These are phyloP conservation scores for Aspergillus puulaauensis DNA, from an alignment of 2,329 filamentous ascomycete species.

Conservation along the genomic window DNA sequence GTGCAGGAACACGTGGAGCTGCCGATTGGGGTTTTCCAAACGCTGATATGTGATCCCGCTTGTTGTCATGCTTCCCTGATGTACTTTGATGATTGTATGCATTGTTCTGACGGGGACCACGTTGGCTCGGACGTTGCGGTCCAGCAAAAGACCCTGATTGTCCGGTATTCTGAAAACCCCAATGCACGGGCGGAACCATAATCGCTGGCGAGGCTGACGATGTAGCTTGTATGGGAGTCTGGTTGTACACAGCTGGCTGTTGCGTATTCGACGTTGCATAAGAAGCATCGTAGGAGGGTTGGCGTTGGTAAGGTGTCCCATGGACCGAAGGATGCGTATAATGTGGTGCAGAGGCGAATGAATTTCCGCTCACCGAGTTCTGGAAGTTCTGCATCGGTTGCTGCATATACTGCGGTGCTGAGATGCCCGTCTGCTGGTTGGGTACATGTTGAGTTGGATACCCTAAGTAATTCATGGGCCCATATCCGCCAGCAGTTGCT, in stretches of 20 bases:
- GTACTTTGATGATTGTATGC: constrained; percentile 20
- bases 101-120: constrained; percentile 25
- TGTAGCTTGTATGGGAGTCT: constrained; percentile 22
- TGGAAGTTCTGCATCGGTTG: constrained; percentile 25
- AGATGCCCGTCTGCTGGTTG: constrained; percentile 22
- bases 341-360: constrained; percentile 24
- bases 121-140: constrained; percentile 31
- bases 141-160: constrained; percentile 48
- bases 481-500: constrained; percentile 26
- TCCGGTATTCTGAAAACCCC: constrained; percentile 53
- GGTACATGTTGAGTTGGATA: constrained; percentile 29
- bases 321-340: constrained; percentile 25
- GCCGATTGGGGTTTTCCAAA: constrained; percentile 35
- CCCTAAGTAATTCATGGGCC: constrained; percentile 29
- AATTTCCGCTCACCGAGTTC: constrained; percentile 18
- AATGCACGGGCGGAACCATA: constrained; percentile 57
- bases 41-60: constrained; percentile 39
- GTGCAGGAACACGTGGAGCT: constrained; percentile 34
- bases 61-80: constrained; percentile 25
- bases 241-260: constrained; percentile 19
- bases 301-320: constrained; percentile 26
- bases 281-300: constrained; percentile 27
- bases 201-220: constrained; percentile 37
- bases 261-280: constrained; percentile 25
- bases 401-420: constrained; percentile 26